Base-by-base conservation (phyloP, 2,329 filamentous ascomycete genomes). In the Xylariales sp. region DNA sequence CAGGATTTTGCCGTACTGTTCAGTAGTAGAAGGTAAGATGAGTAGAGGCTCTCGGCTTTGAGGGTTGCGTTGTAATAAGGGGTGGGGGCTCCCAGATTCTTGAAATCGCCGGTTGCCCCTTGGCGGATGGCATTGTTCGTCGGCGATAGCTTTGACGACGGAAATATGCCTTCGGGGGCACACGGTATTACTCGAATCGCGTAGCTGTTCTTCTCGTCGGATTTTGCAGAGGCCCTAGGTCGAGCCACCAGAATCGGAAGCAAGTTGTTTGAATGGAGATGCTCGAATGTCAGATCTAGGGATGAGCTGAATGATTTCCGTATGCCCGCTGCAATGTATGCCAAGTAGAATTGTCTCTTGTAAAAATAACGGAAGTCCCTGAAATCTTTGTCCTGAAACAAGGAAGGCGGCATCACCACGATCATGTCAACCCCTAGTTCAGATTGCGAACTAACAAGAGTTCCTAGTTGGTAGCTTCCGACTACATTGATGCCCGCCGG, bases 331-430 rank as follows among this genome's bases (percentile, higher is more conserved):
- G 88, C 82, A 42, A 97, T 69, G 49, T 86, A 88, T 24, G 90
- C 88, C 38, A 97, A 69, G 58, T 94, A 97, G 63, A 91, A 97
- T 10, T 93, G 86, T 48, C 90, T 75, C 56, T 95, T 94, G 67
- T 96, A 90, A 58, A 96, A 95, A 66, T 95, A 97, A 46, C 93
- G 80, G 69, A 93, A 76, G 61, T 95, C 89, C 37, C 90, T 74
- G 60, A 91, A 96, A 63, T 98, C 93, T 65, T 97, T 97, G 32
- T 94, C 87, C 57, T 95, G 88, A 55, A 97, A 90, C 10, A 95
- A 65, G 1, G 76, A 67, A 43, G 69, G 63, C 4, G 93, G 91
- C 80, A 98, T 94, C 35, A 86, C 85, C 12, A 95, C 80, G 5
- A 91, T 81, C 74, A 97, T 78, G 62, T 97, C 91, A 45, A 96